Conservation (phyloP, 768 basidiomycete species). For the Postia placenta region DNA sequence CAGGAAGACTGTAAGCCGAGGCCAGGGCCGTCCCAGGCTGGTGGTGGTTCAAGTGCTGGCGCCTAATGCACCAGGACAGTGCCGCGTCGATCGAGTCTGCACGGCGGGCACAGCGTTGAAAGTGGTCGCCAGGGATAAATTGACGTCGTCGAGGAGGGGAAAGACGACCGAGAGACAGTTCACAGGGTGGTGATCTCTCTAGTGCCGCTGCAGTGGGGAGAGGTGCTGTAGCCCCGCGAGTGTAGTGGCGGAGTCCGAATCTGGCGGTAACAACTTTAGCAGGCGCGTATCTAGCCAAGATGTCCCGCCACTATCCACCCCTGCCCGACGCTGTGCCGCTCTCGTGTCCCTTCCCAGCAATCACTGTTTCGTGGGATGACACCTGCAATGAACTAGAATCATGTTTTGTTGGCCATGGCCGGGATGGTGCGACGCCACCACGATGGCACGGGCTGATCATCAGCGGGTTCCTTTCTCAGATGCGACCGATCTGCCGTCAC, state of each 20-base stretch:
- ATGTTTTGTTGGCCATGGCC: background rate
- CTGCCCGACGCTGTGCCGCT: too few relatives aligned
- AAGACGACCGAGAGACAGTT: background rate
- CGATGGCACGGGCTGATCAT: background rate
- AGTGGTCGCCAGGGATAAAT: too few relatives aligned
- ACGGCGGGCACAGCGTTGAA: too few relatives aligned
- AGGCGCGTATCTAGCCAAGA: background rate
- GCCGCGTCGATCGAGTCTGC: too few relatives aligned
- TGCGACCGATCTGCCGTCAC: background rate
- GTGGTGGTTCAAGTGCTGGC: background rate
- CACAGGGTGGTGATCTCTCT: background rate
- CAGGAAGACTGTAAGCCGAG: conserved; percentile 1
- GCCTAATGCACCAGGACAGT: background rate
- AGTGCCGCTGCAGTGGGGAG: background rate
- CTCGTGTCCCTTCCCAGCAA: too few relatives aligned
- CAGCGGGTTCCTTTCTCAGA: background rate
- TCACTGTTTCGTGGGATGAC: conserved; percentile 1
- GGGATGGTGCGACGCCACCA: background rate
- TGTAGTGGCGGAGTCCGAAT: background rate
- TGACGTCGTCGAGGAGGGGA: background rate
- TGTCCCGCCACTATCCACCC: too few relatives aligned
- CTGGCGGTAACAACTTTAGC: conserved; percentile 2
- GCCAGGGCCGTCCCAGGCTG: background rate
- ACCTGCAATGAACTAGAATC: background rate
- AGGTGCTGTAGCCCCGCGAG: background rate